Evolutionary conservation across 768 basidiomycete genomes (phyloP), one percentile per base, ranked within the genome.

Genomic region (Suillus fuscotomentosus): DNA sequence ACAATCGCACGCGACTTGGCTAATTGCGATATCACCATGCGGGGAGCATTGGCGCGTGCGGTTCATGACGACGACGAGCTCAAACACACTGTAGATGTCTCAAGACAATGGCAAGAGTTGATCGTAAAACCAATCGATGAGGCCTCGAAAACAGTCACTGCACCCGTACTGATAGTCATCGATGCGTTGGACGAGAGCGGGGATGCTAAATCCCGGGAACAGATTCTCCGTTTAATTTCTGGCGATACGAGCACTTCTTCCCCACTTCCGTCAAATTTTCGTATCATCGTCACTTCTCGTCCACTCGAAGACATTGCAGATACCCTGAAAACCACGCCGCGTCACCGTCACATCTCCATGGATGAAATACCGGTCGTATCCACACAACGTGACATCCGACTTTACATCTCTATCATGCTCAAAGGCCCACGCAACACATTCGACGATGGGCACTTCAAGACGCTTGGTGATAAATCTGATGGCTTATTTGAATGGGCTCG

Each of bases 101-200:
- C 10, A n/a, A 31, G 17, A n/a, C 71, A 71, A 55, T 67, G 71
- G 38, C 64, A 63, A 15, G 63, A 66, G 8, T 60, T 71, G 10
- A 65, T 72, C 39, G 15, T 71, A 45, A 47, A 54, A 42, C 70
- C 71, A 1, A 59, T 64, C 3, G 11, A n/a, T 14, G 55, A 42
- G 17, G 62, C 39, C 41, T 42, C 41, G 15, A 42, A 42, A 34
- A 54, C 61, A 7, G 48, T 70, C 41, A n/a, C 65, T 56, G 66
- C 68, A 8, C 74, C 70, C 20, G 64, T 72, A 10, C 39, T 71
- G 11, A 56, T 73, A 22, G 63, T 75, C 42, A 69, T 74, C 24
- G 75, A 75, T 55, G 73, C 60, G 3, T 47, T 73, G 39, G 69
- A 71, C 42, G 69, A 67, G 54, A 67, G 67, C 43, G 63, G 63